Evolutionary conservation across 495 filamentous ascomycete genomes (phyloP), one percentile per base, ranked within the genome.

Genomic region (Penicillium taxi): DNA sequence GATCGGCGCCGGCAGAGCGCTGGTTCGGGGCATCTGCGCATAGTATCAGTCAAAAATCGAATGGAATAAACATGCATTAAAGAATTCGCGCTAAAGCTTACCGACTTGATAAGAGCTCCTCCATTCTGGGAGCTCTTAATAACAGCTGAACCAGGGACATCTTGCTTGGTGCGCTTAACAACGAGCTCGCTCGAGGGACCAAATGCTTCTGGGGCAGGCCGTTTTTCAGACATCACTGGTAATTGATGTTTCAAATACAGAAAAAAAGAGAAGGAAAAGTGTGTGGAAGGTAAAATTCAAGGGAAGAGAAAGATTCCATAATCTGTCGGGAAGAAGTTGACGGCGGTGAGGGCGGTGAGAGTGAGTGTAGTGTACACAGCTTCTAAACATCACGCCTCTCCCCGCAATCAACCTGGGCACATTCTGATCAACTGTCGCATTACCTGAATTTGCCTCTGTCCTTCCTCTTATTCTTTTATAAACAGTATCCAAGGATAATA

Each of bases 1-100:
- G 32, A 96, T 79, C 3, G 90, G 90, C 31, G 91, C 84, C 56
- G 93, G 82, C 5, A 96, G 74, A 26, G 78, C 80, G 58, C 85
- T 94, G 26, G 89, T 90, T 45, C 90, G 74, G 24, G 82, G 78
- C 45, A 77, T 70, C 89, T 94, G 69, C 32, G 42, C 25, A 23
- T 6, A 18, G 37, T 1, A 20, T 51, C 33, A 56, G 49, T 33
- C 41, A 35, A 20, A 12, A n/a, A 4, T 35, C 38, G n/a, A 3
- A 5, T 23, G 6, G 2, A 5, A 13, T 32, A 13, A 12, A 22
- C 4, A 16, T 6, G 2, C 11, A 5, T 9, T 9, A 4, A 16
- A 31, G n/a, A 27, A 2, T 5, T 18, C 26, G 11, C n/a, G n/a
- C n/a, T n/a, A n/a, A 15, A 26, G 70, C 84, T 59, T 81, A 95